These are phyloP conservation scores for Arthrocladium fulminans DNA, from an alignment of 2,329 filamentous ascomycete species.

Conservation along the genomic window DNA sequence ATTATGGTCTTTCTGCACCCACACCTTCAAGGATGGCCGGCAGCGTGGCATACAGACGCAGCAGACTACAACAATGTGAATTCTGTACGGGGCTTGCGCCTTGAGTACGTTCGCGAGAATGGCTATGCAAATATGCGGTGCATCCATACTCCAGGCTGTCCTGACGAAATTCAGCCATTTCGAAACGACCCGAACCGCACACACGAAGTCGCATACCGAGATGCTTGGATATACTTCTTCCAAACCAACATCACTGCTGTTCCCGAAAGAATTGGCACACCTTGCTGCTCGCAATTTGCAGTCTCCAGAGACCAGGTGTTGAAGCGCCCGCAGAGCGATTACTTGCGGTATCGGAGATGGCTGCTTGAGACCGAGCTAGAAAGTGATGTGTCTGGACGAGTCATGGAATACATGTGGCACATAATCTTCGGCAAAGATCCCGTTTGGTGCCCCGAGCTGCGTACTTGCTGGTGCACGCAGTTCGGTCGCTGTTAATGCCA, in stretches of 20 bases:
- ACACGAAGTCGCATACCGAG: constrained; percentile 21
- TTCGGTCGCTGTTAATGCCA: constrained; percentile 9
- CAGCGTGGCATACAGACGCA: constrained; percentile 51
- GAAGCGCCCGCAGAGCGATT: constrained; percentile 24
- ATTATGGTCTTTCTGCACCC: constrained; percentile 55
- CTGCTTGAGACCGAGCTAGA: constrained; percentile 25
- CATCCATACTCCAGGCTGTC: constrained; percentile 30
- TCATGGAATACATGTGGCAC: constrained; percentile 29
- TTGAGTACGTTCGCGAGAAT: constrained; percentile 29
- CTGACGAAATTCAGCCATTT: constrained; percentile 30
- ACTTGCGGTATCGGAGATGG: constrained; percentile 29
- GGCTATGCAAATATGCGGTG: constrained; percentile 37
- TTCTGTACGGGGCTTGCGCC: constrained; percentile 27
- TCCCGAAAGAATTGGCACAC: constrained; percentile 24
- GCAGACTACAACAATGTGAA: constrained; percentile 25
- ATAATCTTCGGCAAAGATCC: constrained; percentile 24
- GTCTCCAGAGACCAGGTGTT: constrained; percentile 27
- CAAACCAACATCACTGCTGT: constrained; percentile 22
- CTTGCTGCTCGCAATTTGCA: constrained; percentile 31
- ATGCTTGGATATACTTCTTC: constrained; percentile 23
- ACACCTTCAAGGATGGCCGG: constrained; percentile 40
- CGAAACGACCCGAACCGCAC: constrained; percentile 21
- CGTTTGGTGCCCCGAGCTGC: constrained; percentile 9
- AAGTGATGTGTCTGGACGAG: constrained; percentile 26
- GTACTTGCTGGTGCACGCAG: constrained; percentile 10